phyloP scores from a whole-genome alignment of 2,329 filamentous ascomycete genomes.

The Paecilomyces dactylethromorphus region DNA sequence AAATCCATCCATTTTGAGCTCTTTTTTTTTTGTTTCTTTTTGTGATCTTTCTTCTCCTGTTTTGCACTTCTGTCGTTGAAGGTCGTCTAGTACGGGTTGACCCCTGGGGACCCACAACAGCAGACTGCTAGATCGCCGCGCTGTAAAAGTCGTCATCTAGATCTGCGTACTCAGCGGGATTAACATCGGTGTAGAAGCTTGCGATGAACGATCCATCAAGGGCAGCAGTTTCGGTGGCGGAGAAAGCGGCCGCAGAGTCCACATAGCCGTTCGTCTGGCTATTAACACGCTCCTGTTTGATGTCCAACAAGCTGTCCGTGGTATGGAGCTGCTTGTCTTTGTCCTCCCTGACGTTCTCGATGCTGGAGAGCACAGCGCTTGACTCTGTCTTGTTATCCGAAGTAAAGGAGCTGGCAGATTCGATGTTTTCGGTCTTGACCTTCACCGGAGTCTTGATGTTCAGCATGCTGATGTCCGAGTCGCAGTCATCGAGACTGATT shows the following conservation, averaged over 20 bases:
- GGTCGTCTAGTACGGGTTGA: neutral
- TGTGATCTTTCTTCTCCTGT: neutral
- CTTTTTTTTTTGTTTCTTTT: neutral
- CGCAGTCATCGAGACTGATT: neutral
- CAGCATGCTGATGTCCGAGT: neutral
- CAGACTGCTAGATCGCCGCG: neutral
- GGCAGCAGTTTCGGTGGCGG: neutral
- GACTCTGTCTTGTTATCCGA: neutral
- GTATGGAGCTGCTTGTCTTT: constrained; percentile 44
- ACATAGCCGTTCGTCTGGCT: constrained; percentile 2
- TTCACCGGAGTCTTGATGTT: neutral
- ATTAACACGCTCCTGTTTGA: neutral
- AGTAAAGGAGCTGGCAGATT: neutral
- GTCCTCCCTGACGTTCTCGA: neutral
- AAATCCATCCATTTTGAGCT: no score
- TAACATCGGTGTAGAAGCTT: neutral
- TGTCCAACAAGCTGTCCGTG: constrained; percentile 54
- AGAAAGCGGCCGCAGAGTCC: neutral
- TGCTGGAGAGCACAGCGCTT: neutral
- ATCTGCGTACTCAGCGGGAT: neutral
- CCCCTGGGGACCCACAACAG: neutral
- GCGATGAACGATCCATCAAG: neutral
- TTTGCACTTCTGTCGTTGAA: neutral
- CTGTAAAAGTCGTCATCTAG: neutral
- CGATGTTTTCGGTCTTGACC: neutral